Base-by-base conservation (phyloP, 2,329 filamentous ascomycete species). In the Coniochaeta sp. region DNA sequence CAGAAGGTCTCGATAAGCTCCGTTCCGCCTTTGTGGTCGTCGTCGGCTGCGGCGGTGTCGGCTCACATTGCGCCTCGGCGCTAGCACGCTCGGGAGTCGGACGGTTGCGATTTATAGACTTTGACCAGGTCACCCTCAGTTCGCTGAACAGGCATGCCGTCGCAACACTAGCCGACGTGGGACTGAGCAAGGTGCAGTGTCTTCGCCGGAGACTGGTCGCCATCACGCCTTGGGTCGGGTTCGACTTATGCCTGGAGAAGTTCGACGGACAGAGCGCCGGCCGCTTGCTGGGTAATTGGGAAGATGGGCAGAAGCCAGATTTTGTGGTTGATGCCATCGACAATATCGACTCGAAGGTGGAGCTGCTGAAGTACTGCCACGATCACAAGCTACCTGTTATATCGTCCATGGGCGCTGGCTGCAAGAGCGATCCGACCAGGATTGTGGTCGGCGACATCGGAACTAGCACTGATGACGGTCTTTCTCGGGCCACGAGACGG, bases 321-420 rank as follows among this genome's bases (percentile, higher is more conserved):
- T 99, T 88, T 69, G 86, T 99, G n/a, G 85, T 99, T 38, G 95
- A 99, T 74, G 96, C 93, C 24, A 99, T 99, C 66, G 95, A 99
- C 74, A 98, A 99, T 71, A 98, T 99, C 64, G 91, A 96, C 58
- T 96, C 91, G 59, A 99, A 99, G 77, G 93, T 99, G 3, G 89
- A 88, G 19, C 78, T 99, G 59, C 80, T 99, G 44, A 87, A 91
- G 68, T 96, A 96, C 76, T 99, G 95, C 75, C 82, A 93, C 71
- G 83, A 87, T 62, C 83, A 91, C 70, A 79, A 82, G 1, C 78
- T 98, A 28, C 88, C 86, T 0, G 91, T 99, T 31, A 93, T 99
- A 63, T 95, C 91, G 17, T 90, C 91, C 34, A 98, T 98, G 93
- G 95, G 95, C 0, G 95, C 95, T 0, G 95, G 92, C 0, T 97